These are phyloP conservation scores for Scutellaria barbata DNA, from an alignment of 257 asterid species.

Conservation along the genomic window DNA sequence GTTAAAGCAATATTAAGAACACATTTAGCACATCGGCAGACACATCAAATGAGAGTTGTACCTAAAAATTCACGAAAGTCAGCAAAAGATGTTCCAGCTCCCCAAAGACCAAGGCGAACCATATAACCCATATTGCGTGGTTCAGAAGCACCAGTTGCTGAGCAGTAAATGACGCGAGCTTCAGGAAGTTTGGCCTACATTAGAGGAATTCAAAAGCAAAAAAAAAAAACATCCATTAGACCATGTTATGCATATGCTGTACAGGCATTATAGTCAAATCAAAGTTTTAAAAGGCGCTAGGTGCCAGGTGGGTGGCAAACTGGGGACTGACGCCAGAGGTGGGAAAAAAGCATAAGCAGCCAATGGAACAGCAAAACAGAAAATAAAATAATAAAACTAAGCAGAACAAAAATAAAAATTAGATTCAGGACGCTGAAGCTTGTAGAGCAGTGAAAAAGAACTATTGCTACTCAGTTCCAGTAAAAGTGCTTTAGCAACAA, in stretches of 20 bases:
- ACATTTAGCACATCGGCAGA: conserved; percentile 23
- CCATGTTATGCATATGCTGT: conserved; percentile 25
- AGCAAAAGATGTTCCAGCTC: conserved; percentile 89
- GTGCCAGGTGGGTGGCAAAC: too few relatives aligned
- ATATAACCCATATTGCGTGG: conserved; percentile 98
- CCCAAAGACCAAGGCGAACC: conserved; percentile 99
- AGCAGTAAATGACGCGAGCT: conserved; percentile 95
- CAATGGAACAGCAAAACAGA: too few relatives aligned
- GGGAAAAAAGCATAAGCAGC: too few relatives aligned
- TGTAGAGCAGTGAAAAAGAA: neutral
- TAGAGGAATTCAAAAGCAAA: conserved; percentile 39
- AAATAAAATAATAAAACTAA: neutral
- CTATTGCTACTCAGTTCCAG: neutral
- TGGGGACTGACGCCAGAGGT: too few relatives aligned
- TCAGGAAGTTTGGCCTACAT: conserved; percentile 94
- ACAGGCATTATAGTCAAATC: conserved; percentile 19
- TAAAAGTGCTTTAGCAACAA: neutral
- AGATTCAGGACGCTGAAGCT: neutral
- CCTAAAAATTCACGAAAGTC: conserved; percentile 89
- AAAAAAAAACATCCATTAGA: conserved; percentile 31
- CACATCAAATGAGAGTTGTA: conserved; percentile 40
- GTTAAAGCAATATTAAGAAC: conserved; percentile 14
- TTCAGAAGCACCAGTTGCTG: conserved; percentile 99
- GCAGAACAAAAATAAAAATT: conserved; percentile 18
- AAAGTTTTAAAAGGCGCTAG: neutral